phyloP scores from a whole-genome alignment of 2,329 filamentous ascomycete genomes.

The Microcyclosporella mali region DNA sequence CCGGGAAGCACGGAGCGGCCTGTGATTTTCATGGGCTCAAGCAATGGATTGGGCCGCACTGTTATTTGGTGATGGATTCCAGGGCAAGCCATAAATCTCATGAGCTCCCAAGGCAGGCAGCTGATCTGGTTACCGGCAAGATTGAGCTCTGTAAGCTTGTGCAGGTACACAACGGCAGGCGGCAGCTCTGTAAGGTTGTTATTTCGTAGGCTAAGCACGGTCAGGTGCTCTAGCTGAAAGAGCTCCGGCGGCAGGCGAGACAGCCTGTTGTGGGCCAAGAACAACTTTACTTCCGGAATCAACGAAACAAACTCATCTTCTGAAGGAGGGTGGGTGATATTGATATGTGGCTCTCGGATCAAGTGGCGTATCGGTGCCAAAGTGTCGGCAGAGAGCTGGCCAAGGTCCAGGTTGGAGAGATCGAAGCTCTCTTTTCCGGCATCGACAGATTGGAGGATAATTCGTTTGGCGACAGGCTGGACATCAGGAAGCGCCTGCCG shows the following conservation, averaged over 20 bases:
- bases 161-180: conserved; percentile 51
- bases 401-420: conserved; percentile 51
- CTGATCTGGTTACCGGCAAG: conserved; percentile 58
- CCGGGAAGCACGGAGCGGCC: conserved; percentile 15
- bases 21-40: conserved; percentile 16
- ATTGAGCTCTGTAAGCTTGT: conserved; percentile 57
- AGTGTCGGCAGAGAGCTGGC: conserved; percentile 50
- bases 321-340: conserved; percentile 32
- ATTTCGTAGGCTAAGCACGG: conserved; percentile 59
- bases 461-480: conserved; percentile 18
- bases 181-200: conserved; percentile 59
- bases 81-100: conserved; percentile 46
- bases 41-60: conserved; percentile 58
- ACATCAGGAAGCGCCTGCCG: not conserved
- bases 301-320: conserved; percentile 55
- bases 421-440: conserved; percentile 55
- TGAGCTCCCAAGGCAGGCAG: conserved; percentile 57
- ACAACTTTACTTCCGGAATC: conserved; percentile 56
- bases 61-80: conserved; percentile 48
- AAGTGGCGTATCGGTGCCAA: conserved; percentile 49
- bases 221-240: conserved; percentile 57
- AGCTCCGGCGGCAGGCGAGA: conserved; percentile 52
- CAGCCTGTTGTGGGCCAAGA: conserved; percentile 56
- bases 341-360: conserved; percentile 27
- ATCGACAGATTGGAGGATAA: conserved; percentile 39